Percentiles rank a stretch among this genome's conserved stretches.
These are phyloP conservation scores for Carex pumila DNA, from an alignment of 176 grass and related monocot genomes.

Conservation along the genomic window DNA sequence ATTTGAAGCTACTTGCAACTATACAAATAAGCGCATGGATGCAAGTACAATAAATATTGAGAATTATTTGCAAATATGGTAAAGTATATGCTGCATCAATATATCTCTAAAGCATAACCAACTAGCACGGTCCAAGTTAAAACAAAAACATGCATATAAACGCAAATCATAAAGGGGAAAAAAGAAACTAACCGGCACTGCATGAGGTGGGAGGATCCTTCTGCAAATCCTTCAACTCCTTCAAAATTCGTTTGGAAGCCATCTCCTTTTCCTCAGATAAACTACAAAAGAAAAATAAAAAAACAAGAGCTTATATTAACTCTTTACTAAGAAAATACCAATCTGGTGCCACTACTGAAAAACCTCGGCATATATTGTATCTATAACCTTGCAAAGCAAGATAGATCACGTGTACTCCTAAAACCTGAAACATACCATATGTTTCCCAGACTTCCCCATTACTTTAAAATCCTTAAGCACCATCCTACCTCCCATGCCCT, in stretches of 20 bases:
- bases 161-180: background rate
- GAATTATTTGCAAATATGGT: background rate
- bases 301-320: background rate
- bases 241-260: conserved; percentile 88
- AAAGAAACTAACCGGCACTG: conserved; percentile 61
- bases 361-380: background rate
- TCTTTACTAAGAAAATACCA: background rate
- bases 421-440: background rate
- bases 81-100: background rate
- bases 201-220: conserved; percentile 81
- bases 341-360: background rate
- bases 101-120: background rate
- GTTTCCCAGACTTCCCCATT: background rate
- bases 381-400: background rate
- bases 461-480: background rate
- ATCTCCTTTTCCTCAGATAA: conserved; percentile 25
- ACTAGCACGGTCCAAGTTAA: background rate
- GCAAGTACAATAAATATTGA: background rate
- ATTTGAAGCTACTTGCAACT: background rate
- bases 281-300: background rate
- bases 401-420: background rate
- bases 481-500: background rate
- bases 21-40: background rate
- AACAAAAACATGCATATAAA: background rate
- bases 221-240: conserved; percentile 89